These are phyloP conservation scores for Saccharomycopsis capsularis DNA, from an alignment of 805 yeast genomes.

Conservation along the genomic window DNA sequence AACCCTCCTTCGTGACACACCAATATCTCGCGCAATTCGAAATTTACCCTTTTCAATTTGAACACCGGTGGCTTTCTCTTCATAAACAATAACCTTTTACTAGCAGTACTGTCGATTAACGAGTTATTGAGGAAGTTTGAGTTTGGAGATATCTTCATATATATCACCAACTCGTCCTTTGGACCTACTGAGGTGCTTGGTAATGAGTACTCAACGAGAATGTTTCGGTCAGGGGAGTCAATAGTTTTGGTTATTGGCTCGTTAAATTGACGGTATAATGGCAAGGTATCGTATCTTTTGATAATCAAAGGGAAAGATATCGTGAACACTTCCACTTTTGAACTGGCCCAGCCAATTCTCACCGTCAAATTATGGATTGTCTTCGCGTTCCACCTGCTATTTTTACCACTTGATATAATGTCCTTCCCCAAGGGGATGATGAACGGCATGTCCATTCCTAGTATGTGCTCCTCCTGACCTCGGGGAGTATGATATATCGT, in stretches of 20 bases:
- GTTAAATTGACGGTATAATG: conserved; percentile 47
- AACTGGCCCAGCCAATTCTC: conserved; percentile 20
- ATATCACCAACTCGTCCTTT: conserved; percentile 39
- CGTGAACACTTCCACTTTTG: conserved; percentile 18
- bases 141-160: conserved; percentile 37
- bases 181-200: conserved; percentile 55
- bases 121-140: conserved; percentile 19
- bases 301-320: conserved; percentile 45
- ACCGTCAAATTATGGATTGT: conserved; percentile 42
- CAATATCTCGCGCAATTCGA: conserved; percentile 47
- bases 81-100: conserved; percentile 23
- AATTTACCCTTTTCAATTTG: conserved; percentile 38
- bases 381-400: conserved; percentile 39
- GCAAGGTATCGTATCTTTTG: conserved; percentile 50
- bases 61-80: conserved; percentile 24
- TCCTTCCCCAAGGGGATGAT: conserved; percentile 50
- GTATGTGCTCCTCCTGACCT: conserved; percentile 31
- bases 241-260: conserved; percentile 42
- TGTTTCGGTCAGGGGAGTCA: conserved; percentile 42
- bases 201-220: conserved; percentile 39
- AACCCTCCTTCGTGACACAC: conserved; percentile 47
- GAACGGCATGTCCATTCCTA: conserved; percentile 56
- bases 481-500: conserved; percentile 29
- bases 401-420: conserved; percentile 46
- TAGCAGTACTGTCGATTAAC: background rate